Evolutionary conservation across 371 early-diverging fungal species (phyloP), one percentile per base, ranked within the genome.

Genomic region (Mucor piriformis): DNA sequence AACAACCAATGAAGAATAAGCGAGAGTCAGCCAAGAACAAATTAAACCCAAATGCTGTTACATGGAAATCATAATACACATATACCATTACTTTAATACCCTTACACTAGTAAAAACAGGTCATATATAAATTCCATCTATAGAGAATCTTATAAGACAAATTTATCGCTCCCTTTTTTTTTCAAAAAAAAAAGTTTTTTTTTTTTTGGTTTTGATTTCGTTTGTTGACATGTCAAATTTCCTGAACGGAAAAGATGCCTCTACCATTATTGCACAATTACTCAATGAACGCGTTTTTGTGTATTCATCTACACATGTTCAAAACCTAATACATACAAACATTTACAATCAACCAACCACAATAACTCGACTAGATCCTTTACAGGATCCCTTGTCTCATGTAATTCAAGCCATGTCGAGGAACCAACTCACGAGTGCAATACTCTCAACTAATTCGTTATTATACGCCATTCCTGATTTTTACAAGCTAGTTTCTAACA

Each of bases 391-490:
- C 8, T 24, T 56, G 15, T 50, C 51, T 7, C 43, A 42, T 25
- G 49, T 55, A 6, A 6, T 34, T 37, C 38, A 12, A 8, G 29
- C 50, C 16, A 34, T 43, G 38, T 21, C 48, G n/a, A 11, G 29
- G 21, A 48, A 42, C 12, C 38, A 40, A 20, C 23, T 61, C 6
- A 44, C 46, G 23, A 32, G 37, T 13, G 51, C 32, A 4, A 16
- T 47, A 2, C 50, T 83, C 3, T 71, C 82, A 13, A 78, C 87
- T 27, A 50, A 66, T 16, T 58, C 73, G 3, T 77, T 87, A 58
- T 62, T 87, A 48, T 61, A 75, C 18, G 70, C 82, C 32, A 83
- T 89, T 47, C 88, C 88, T 24, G 76, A 83, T 25, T 77, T 89
- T 37, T 85, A 82, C 73, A 78, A 79, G 56, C 40, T 77, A 12